Evolutionary conservation across 225 moss, liverwort and hornwort species (phyloP).

Genomic region (Physcomitrium patens): DNA sequence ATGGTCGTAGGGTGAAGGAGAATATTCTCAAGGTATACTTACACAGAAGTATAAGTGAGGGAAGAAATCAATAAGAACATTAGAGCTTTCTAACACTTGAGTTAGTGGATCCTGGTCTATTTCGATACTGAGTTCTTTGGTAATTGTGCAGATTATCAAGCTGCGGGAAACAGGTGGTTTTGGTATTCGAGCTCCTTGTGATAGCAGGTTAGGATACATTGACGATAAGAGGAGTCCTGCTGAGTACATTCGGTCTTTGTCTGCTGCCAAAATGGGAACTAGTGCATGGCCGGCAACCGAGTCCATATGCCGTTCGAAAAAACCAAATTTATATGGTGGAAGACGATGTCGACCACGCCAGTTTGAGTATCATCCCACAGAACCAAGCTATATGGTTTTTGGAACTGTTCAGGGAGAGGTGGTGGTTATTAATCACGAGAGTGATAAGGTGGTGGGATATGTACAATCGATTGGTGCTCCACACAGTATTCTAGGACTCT

Average conservation of each 20-base stretch:
- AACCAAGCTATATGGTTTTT: constrained; percentile 79
- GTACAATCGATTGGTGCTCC: constrained; percentile 76
- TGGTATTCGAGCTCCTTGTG: constrained; percentile 43
- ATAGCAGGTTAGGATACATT: constrained; percentile 52
- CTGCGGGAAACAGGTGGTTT: constrained; percentile 71
- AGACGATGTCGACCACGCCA: constrained; percentile 77
- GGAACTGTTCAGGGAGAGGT: constrained; percentile 86
- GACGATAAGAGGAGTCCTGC: constrained; percentile 57
- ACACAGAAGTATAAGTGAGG: constrained; percentile 20
- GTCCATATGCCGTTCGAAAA: constrained; percentile 64
- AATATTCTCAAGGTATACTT: constrained; percentile 59
- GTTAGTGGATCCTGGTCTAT: background rate
- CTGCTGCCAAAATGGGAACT: constrained; percentile 77
- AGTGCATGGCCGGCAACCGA: constrained; percentile 67
- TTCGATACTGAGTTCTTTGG: constrained; percentile 15
- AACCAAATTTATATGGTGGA: constrained; percentile 57
- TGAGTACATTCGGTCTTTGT: constrained; percentile 59
- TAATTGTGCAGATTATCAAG: constrained; percentile 57
- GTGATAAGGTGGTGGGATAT: constrained; percentile 83
- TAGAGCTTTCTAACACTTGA: constrained; percentile 11
- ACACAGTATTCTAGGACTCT: constrained; percentile 81
- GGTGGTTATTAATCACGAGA: constrained; percentile 82
- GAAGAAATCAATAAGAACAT: background rate
- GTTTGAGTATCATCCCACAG: constrained; percentile 89
- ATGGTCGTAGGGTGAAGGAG: constrained; percentile 64